These are phyloP conservation scores for Senecio squalidus DNA, from an alignment of 140 eudicot genomes.

Conservation along the genomic window DNA sequence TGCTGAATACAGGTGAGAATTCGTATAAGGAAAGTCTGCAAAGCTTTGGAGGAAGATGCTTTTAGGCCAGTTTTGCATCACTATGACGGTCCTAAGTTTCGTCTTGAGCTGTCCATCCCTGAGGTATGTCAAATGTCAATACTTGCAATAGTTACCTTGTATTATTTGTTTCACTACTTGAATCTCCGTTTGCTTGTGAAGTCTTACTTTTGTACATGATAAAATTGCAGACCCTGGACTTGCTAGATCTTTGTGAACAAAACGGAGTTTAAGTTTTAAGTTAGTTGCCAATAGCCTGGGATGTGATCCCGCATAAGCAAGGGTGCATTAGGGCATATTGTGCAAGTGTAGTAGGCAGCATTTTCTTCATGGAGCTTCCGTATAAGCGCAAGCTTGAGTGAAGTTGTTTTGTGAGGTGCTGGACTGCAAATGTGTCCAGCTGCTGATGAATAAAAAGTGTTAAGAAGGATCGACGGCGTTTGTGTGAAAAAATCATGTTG, in stretches of 20 bases:
- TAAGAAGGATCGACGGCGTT: background rate
- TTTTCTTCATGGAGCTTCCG: constrained; percentile 50
- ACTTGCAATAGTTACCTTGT: background rate
- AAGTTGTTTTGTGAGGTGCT: constrained; percentile 38
- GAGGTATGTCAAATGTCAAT: constrained; percentile 49
- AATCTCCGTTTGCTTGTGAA: background rate
- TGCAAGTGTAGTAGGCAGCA: constrained; percentile 49
- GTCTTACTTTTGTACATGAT: background rate
- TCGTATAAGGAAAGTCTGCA: constrained; percentile 82
- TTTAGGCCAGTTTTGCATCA: constrained; percentile 99
- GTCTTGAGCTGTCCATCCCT: constrained; percentile 91
- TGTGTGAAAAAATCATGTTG: constrained; percentile 18
- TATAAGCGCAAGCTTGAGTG: constrained; percentile 85
- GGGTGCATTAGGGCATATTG: constrained; percentile 26
- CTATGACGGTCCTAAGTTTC: constrained; percentile 97
- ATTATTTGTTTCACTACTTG: background rate
- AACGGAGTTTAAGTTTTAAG: constrained; percentile 54
- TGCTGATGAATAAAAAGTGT: constrained; percentile 27
- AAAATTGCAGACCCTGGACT: constrained; percentile 77
- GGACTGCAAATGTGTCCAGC: constrained; percentile 12
- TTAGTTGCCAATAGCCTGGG: constrained; percentile 6
- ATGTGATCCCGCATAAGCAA: constrained; percentile 26
- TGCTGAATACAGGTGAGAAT: constrained; percentile 59
- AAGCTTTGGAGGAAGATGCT: constrained; percentile 96
- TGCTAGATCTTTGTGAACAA: constrained; percentile 95